Conservation (phyloP, 2,329 filamentous ascomycete genomes). For the Fonsecaea nubica region DNA sequence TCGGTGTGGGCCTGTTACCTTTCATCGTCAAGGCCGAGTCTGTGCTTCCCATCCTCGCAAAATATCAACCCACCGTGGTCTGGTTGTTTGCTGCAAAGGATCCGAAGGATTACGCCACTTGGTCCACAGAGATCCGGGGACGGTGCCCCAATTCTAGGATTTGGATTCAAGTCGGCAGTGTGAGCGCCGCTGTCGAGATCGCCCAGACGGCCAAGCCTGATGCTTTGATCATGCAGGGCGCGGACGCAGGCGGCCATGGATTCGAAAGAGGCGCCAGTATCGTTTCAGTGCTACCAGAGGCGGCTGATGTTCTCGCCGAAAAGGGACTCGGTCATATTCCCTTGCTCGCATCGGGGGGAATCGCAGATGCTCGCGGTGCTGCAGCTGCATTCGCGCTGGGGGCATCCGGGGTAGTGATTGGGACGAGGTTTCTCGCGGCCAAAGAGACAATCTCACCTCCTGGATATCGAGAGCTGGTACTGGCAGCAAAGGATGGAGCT, state of each 20-base stretch:
- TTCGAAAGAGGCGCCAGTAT: constrained; percentile 53
- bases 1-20: constrained; percentile 50
- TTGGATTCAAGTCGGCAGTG: constrained; percentile 60
- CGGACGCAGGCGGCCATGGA: constrained; percentile 62
- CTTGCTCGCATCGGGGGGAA: constrained; percentile 59
- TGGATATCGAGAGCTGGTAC: constrained; percentile 58
- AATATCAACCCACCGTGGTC: constrained; percentile 45
- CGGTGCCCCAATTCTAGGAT: constrained; percentile 50
- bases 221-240: constrained; percentile 23
- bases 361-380: constrained; percentile 59
- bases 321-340: constrained; percentile 16
- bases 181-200: constrained; percentile 54
- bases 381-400: constrained; percentile 59
- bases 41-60: constrained; percentile 37
- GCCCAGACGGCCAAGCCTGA: constrained; percentile 35
- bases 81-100: constrained; percentile 49
- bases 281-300: constrained; percentile 58
- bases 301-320: constrained; percentile 49
- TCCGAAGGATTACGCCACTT: constrained; percentile 46
- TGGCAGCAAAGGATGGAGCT: constrained; percentile 59
- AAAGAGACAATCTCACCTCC: constrained; percentile 52
- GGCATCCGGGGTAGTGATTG: constrained; percentile 63
- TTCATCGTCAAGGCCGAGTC: constrained; percentile 40
- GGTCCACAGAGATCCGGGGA: constrained; percentile 53
- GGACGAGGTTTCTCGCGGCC: constrained; percentile 67